Evolutionary conservation across 2,329 filamentous ascomycete genomes (phyloP).

Genomic region (Chaetomiaceae sp.): DNA sequence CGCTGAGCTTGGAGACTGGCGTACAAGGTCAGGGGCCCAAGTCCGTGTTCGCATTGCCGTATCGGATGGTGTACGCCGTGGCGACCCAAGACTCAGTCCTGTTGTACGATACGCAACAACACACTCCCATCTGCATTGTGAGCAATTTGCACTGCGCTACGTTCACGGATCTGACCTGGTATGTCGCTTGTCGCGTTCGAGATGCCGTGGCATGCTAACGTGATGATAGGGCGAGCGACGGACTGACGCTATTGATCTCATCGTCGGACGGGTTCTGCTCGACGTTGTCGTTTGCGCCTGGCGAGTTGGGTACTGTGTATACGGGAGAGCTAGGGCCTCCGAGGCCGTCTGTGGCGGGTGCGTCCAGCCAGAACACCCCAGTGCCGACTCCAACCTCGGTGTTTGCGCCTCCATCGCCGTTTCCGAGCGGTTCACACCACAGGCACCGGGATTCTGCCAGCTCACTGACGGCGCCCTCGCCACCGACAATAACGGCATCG

Average conservation of each 20-base stretch:
- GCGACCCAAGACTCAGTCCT: slow-evolving; percentile 94
- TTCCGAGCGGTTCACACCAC: slow-evolving; percentile 44
- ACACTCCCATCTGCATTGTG: slow-evolving; percentile 86
- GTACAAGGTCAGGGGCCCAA: slow-evolving; percentile 55
- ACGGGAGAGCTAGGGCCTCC: slow-evolving; percentile 59
- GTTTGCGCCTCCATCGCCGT: slow-evolving; percentile 59
- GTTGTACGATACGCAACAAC: slow-evolving; percentile 95
- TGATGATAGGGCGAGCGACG: slow-evolving; percentile 45
- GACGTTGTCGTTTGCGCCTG: slow-evolving; percentile 73
- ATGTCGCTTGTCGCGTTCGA: slow-evolving; percentile 35
- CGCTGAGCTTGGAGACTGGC: slow-evolving; percentile 41
- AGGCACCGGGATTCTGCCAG: slow-evolving; percentile 56
- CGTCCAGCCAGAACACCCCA: slow-evolving; percentile 62
- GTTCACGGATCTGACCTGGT: slow-evolving; percentile 96
- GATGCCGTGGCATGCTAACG: slow-evolving; percentile 27
- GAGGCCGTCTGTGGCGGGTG: slow-evolving; percentile 39
- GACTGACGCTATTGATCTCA: slow-evolving; percentile 72
- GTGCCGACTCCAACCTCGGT: slow-evolving; percentile 65
- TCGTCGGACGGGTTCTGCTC: slow-evolving; percentile 98
- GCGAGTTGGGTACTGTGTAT: slow-evolving; percentile 81
- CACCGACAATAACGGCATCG: slow-evolving; percentile 47
- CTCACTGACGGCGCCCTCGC: slow-evolving; percentile 55
- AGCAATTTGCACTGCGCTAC: slow-evolving; percentile 97
- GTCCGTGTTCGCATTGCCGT: slow-evolving; percentile 77
- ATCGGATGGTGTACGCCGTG: slow-evolving; percentile 93